A percentile compares a stretch with the other conserved stretches of the same genome.
phyloP scores from a whole-genome alignment of 805 yeast species.

The Ogataea allantospora region DNA sequence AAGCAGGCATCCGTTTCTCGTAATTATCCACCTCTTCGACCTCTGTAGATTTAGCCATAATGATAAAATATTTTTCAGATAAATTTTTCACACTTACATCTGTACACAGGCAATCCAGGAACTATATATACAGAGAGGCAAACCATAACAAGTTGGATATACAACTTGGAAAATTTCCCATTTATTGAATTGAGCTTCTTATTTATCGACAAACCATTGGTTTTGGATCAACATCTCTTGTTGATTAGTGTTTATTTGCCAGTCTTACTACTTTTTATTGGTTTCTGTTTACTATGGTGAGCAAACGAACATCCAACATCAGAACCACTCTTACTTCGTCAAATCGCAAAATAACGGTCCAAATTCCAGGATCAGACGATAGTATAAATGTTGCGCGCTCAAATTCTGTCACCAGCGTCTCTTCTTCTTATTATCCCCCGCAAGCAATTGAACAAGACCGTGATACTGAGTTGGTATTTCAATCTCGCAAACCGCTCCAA shows the following conservation, averaged over 20 bases:
- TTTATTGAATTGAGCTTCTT: too few relatives aligned
- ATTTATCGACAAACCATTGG: too few relatives aligned
- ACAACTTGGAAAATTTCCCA: too few relatives aligned
- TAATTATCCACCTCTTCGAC: conserved; percentile 68
- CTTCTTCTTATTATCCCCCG: conserved; percentile 17
- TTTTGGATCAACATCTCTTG: too few relatives aligned
- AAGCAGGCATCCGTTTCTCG: conserved; percentile 87
- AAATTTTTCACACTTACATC: conserved; percentile 9
- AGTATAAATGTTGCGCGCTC: conserved; percentile 3
- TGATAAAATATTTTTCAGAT: conserved; percentile 7
- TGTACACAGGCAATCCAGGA: conserved; percentile 4
- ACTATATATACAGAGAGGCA: too few relatives aligned
- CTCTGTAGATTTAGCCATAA: conserved; percentile 43
- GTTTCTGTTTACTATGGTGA: too few relatives aligned
- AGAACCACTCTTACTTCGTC: conserved; percentile 7
- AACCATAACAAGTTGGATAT: too few relatives aligned
- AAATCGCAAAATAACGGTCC: conserved; percentile 11
- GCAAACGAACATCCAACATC: conserved; percentile 1
- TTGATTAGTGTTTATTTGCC: too few relatives aligned
- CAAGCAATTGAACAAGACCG: conserved; percentile 7
- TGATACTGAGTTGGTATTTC: not conserved
- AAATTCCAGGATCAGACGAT: not conserved
- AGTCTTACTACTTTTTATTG: too few relatives aligned
- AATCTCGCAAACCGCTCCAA: conserved; percentile 13
- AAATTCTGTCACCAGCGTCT: conserved; percentile 9